Base-by-base conservation (phyloP, 352 stramenopile species). In the Globisporangium cylindrosporum region DNA sequence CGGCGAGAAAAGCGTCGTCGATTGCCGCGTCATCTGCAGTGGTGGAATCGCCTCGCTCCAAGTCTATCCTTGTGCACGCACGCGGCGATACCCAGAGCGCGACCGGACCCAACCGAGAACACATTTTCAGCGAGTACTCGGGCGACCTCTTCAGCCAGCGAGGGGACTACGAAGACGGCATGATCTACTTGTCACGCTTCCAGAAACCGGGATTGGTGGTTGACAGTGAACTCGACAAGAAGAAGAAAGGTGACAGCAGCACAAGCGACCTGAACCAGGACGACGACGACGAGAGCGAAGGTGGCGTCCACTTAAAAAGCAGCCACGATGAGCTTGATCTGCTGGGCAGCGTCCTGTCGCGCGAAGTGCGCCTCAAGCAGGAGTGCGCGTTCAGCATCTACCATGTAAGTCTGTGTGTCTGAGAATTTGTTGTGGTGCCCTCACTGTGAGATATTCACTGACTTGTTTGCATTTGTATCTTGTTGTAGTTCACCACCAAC, bases 121-220 rank as follows among this genome's bases (percentile, higher is more conserved):
- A 77, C 46, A 84, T 92, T 14, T 88, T 94, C 43, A 69, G 64
- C 8, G 76, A 71, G 22, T 97, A 97, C 66, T 68, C 71, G 4
- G 89, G 89, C 5, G 89, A 97, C 63, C 67, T 96, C 15, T 97
- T 97, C 68, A 86, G 79, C 41, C 89, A 95, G 69, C 84, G 82
- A 14, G 88, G 88, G 10, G 88, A 93, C 55, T 95, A 94, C 62
- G 80, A 95, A 62, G 80, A 92, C 62, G 89, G 88, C 27, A 93
- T 97, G 84, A 95, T 95, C 63, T 97, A 97, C 65, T 55, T 95
- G 48, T 94, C 87, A 5, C 83, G 87, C 20, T 91, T 94, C 59
- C 77, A 78, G 43, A 93, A 93, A 54, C 87, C 83, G 4, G 66
- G 59, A 5, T 18, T 67, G 12, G 53, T 34, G 2, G 24, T 38